Percentiles rank a stretch among this genome's conserved stretches.
phyloP scores from a whole-genome alignment of 306 rosid genomes.

The Lathyrus tuberosus region DNA sequence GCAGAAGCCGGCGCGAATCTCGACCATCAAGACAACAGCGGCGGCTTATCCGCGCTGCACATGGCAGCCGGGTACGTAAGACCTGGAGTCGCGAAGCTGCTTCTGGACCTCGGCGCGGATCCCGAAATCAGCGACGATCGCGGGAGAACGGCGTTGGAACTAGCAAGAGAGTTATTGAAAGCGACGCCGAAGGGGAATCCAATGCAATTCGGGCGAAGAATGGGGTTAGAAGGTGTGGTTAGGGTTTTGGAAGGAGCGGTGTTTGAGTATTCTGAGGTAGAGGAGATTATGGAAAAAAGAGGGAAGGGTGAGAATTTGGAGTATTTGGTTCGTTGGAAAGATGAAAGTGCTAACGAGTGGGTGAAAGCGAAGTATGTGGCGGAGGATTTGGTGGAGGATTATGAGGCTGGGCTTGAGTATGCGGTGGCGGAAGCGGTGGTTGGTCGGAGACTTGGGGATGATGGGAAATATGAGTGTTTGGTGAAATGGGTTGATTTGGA shows the following conservation, averaged over 20 bases:
- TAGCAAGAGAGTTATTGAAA: conserved; percentile 62
- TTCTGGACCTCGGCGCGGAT: conserved; percentile 67
- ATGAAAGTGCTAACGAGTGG: conserved; percentile 78
- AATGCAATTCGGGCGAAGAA: conserved; percentile 66
- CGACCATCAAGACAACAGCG: conserved; percentile 60
- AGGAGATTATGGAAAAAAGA: conserved; percentile 67
- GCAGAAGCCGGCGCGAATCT: conserved; percentile 68
- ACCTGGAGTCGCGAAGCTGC: conserved; percentile 63
- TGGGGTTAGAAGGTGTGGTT: conserved; percentile 64
- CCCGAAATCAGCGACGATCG: conserved; percentile 61
- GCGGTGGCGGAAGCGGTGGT: conserved; percentile 84
- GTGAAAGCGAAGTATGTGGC: conserved; percentile 64
- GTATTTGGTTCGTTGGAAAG: conserved; percentile 83
- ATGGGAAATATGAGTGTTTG: conserved; percentile 61
- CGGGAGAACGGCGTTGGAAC: conserved; percentile 62
- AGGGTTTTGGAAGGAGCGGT: conserved; percentile 58
- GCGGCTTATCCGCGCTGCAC: conserved; percentile 71
- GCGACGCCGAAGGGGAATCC: conserved; percentile 81
- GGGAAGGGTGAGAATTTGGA: conserved; percentile 78
- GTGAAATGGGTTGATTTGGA: conserved; percentile 83
- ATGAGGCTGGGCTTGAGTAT: conserved; percentile 80
- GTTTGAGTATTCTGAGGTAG: conserved; percentile 81
- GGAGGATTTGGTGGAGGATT: conserved; percentile 75
- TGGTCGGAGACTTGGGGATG: conserved; percentile 71
- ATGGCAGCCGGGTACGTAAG: conserved; percentile 82